Evolutionary conservation across 169 alveolate species (phyloP).

Genomic region (Plasmodium malariae): DNA sequence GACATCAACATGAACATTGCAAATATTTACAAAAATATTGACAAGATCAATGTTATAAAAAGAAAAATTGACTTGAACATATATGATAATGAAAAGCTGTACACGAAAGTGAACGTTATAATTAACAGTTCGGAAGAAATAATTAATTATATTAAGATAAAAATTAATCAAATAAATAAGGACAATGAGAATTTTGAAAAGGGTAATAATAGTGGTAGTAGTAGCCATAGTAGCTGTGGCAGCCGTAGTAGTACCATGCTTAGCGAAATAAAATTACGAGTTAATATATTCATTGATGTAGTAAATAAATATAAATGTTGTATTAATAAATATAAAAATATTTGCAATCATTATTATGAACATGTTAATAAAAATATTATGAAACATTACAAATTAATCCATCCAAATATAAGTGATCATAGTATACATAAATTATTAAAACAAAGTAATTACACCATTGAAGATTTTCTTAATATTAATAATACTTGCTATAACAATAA

Average conservation of each 20-base stretch:
- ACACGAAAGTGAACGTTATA: constrained; percentile 16
- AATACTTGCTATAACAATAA: constrained; percentile 2
- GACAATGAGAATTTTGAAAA: constrained; percentile 43
- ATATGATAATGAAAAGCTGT: constrained; percentile 39
- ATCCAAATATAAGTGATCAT: constrained; percentile 32
- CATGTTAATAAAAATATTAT: constrained; percentile 44
- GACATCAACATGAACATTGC: constrained; percentile 43
- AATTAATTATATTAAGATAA: constrained; percentile 3
- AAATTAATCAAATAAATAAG: background rate
- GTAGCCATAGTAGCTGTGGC: too few species aligned
- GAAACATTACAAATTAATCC: constrained; percentile 42
- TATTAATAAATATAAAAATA: constrained; percentile 45
- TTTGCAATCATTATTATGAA: constrained; percentile 59
- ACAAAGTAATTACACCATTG: constrained; percentile 12
- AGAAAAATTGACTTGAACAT: constrained; percentile 58
- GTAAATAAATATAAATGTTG: constrained; percentile 56
- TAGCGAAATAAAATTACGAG: constrained; percentile 53
- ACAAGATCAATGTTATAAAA: constrained; percentile 51
- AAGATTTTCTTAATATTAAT: constrained; percentile 30
- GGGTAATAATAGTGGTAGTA: too few species aligned
- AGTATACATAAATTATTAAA: constrained; percentile 19
- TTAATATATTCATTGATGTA: constrained; percentile 47
- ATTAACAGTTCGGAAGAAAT: constrained; percentile 26
- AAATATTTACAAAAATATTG: constrained; percentile 35
- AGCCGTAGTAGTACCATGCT: constrained; percentile 3